phyloP scores from a whole-genome alignment of 495 filamentous ascomycete genomes.

The Neurospora sp. region DNA sequence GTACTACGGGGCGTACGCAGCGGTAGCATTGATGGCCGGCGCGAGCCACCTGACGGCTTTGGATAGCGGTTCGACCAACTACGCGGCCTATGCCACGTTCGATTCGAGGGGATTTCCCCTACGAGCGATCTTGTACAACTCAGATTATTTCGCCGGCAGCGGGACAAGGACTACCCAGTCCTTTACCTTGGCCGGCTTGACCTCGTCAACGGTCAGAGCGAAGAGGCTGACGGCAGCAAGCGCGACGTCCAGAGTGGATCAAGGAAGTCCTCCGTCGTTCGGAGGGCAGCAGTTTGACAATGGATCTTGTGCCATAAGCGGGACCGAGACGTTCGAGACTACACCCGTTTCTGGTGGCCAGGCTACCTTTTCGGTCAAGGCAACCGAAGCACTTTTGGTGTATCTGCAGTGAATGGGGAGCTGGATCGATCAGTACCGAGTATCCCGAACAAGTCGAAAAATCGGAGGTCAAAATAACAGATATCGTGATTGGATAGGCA shows the following conservation, averaged over 20 bases:
- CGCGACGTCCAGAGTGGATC: conserved; percentile 39
- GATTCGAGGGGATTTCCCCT: conserved; percentile 28
- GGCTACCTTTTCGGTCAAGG: conserved; percentile 38
- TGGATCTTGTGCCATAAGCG: conserved; percentile 39
- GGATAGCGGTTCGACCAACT: conserved; percentile 37
- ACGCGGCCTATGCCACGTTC: conserved; percentile 46
- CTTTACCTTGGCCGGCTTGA: conserved; percentile 38
- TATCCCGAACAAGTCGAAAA: not conserved
- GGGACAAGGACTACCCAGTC: conserved; percentile 36
- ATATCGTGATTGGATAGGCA: not conserved
- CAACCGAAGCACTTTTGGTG: conserved; percentile 46
- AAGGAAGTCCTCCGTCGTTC: conserved; percentile 36
- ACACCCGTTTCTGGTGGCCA: conserved; percentile 29
- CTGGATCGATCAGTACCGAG: not conserved
- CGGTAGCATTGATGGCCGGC: conserved; percentile 41
- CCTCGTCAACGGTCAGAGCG: conserved; percentile 27
- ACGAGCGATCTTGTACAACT: conserved; percentile 44
- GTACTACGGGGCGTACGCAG: conserved; percentile 50
- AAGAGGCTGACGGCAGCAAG: conserved; percentile 46
- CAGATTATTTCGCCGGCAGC: conserved; percentile 42
- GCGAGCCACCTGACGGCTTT: conserved; percentile 41
- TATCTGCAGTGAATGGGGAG: conserved; percentile 27
- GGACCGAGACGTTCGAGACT: conserved; percentile 34
- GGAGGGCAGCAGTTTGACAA: conserved; percentile 46
- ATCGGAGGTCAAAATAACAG: not conserved